Conservation (phyloP, 768 basidiomycete genomes). For the Coprinopsis marcescibilis region DNA sequence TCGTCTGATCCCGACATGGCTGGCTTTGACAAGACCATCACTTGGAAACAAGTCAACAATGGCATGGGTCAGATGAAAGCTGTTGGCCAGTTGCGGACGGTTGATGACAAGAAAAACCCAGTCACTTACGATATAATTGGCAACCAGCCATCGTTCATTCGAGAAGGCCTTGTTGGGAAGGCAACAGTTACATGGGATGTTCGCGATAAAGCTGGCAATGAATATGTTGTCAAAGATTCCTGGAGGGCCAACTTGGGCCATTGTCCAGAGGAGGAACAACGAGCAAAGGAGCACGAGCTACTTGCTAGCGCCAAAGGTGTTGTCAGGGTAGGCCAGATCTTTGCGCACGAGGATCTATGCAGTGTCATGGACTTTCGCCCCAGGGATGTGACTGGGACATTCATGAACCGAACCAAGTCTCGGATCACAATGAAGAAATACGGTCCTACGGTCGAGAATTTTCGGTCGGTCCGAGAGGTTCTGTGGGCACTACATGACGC, state of each 20-base stretch:
- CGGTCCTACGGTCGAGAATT: no score
- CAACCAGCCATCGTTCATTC: neutral
- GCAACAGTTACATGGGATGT: neutral
- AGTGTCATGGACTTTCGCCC: neutral
- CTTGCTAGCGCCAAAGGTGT: neutral
- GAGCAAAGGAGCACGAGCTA: neutral
- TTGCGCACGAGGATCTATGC: neutral
- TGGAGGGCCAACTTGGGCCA: neutral
- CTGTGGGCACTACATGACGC: no score
- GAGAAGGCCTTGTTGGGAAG: neutral
- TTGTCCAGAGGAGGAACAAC: no score
- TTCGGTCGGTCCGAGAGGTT: no score
- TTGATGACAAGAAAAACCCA: neutral
- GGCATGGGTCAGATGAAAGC: neutral
- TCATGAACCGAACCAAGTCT: neutral
- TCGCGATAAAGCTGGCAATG: neutral
- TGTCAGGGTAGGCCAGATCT: neutral
- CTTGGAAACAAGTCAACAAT: neutral
- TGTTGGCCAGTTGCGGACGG: neutral
- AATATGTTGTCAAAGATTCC: neutral
- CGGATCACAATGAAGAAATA: no score
- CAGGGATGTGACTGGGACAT: neutral
- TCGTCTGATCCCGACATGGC: neutral
- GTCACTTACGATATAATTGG: neutral
- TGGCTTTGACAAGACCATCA: neutral